Evolutionary conservation across 371 early-diverging fungal genomes (phyloP).

Genomic region (Phascolomyces articulosus): DNA sequence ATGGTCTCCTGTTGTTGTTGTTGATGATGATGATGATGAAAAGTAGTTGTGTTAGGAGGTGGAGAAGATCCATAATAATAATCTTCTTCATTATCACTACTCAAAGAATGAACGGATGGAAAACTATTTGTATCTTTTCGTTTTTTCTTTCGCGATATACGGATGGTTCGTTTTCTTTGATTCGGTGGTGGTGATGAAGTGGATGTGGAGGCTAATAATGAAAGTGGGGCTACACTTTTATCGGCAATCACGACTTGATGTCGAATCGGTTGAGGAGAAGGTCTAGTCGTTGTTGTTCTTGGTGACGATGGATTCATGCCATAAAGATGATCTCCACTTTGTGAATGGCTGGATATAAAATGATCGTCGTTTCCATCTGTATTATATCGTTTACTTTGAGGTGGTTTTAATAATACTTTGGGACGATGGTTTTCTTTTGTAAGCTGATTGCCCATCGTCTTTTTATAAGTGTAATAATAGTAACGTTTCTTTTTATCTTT

Average conservation of each 20-base stretch:
- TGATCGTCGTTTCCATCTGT: too few species aligned
- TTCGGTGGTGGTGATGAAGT: slow-evolving; percentile 10
- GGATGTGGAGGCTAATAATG: slow-evolving; percentile 11
- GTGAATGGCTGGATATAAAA: too few species aligned
- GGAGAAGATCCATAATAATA: too few species aligned
- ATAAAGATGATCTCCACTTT: not conserved
- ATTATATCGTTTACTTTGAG: too few species aligned
- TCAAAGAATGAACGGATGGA: not conserved
- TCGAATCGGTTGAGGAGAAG: slow-evolving; percentile 20
- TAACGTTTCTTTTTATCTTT: too few species aligned
- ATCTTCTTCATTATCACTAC: slow-evolving; percentile 16
- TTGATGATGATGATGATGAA: not conserved
- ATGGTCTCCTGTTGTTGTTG: not conserved
- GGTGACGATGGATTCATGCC: not conserved
- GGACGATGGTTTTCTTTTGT: slow-evolving; percentile 1
- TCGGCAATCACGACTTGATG: slow-evolving; percentile 28
- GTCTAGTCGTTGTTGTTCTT: not conserved
- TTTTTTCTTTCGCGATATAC: not conserved
- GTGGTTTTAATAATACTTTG: too few species aligned
- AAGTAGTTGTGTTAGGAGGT: too few species aligned
- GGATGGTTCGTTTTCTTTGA: not conserved
- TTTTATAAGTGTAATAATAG: not conserved
- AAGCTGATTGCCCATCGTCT: slow-evolving; percentile 13
- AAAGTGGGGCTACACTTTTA: slow-evolving; percentile 14
- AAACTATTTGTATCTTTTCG: slow-evolving; percentile 7